These are phyloP conservation scores for Triticum dicoccoides DNA, from an alignment of 176 grass and related monocot genomes.

Conservation along the genomic window DNA sequence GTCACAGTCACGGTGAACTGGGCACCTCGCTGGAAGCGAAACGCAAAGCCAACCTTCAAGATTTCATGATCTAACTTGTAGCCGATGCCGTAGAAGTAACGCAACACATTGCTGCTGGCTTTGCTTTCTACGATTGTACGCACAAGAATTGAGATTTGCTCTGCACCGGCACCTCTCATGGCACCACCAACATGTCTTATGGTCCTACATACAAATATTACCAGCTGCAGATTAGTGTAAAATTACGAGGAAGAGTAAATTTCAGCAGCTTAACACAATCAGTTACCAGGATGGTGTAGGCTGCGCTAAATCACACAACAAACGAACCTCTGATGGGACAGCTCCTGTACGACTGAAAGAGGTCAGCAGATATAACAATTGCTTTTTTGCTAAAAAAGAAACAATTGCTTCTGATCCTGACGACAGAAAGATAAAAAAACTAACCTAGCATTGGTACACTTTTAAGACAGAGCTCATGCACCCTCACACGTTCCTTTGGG, in stretches of 20 bases:
- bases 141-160: conserved; percentile 88
- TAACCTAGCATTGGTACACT: conserved; percentile 78
- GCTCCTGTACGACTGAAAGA: conserved; percentile 41
- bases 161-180: conserved; percentile 82
- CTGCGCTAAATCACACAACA: conserved; percentile 80
- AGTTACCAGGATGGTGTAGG: conserved; percentile 76
- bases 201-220: conserved; percentile 40
- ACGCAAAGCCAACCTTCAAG: conserved; percentile 83
- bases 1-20: conserved; percentile 81
- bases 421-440: neutral
- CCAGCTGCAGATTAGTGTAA: neutral
- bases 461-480: conserved; percentile 91
- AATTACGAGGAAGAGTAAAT: neutral
- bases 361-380: conserved; percentile 15
- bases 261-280: neutral
- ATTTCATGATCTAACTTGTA: conserved; percentile 95
- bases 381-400: neutral
- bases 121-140: conserved; percentile 71
- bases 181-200: conserved; percentile 81
- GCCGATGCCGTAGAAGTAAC: conserved; percentile 81
- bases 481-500: conserved; percentile 74
- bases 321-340: conserved; percentile 72
- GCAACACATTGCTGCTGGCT: conserved; percentile 79
- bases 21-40: conserved; percentile 68
- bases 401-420: conserved; percentile 10